Evolutionary conservation across 495 filamentous ascomycete genomes (phyloP), one percentile per base, ranked within the genome.

Genomic region (Chaetomium cochliodes): DNA sequence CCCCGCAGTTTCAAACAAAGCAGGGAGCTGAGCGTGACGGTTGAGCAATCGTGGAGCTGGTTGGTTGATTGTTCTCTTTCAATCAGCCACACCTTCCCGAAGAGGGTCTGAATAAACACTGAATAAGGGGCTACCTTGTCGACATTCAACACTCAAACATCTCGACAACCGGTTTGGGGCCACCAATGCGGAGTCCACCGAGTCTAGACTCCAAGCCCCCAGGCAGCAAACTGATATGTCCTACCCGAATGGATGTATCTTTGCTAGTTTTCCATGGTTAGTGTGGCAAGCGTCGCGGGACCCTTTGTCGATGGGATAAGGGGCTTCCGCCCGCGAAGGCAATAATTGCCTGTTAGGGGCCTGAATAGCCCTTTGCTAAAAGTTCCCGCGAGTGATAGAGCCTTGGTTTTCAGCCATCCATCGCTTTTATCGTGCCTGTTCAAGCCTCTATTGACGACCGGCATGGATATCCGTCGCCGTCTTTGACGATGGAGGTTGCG

Each of bases 71-170:
- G 58, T 18, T 61, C 33, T 25, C 18, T 46, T 44, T 44, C 39
- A 47, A 47, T 9, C 55, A 47, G 41, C 60, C 39, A 49, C 37
- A 8, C 30, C 63, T 70, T 69, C 72, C 72, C 49, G 68, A 72
- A 67, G 46, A 51, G 72, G 77, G 53, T 69, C 23, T 76, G 67
- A 78, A 78, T 77, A 79, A 72, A 70, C 70, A 65, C 56, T 69
- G 26, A 72, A 72, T 67, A 73, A 54, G 60, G 54, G 54, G 54
- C 16, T n/a, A 6, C 3, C 20, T 4, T 25, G 11, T 22, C 54
- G 12, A 12, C 33, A 1, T 8, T 44, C 55, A 23, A 44, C 37
- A 18, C 37, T 28, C 39, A 58, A 56, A 23, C 55, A 58, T 22
- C 30, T 20, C 12, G 8, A 41, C 33, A 41, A 9, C 39, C 55